These are phyloP conservation scores for Dioszegia crocea DNA, from an alignment of 768 basidiomycete species.

Conservation along the genomic window DNA sequence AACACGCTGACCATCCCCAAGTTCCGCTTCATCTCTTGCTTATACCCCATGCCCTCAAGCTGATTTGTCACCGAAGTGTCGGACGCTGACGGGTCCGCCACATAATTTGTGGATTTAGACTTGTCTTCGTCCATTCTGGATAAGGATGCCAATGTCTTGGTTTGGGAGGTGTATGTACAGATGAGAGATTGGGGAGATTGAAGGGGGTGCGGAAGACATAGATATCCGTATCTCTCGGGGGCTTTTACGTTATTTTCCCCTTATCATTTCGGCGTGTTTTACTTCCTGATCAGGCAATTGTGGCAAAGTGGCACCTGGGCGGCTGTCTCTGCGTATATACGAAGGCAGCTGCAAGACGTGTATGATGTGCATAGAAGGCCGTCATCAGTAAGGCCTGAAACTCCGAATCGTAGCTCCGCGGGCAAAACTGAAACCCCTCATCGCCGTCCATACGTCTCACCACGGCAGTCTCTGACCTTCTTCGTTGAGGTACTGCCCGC, in stretches of 20 bases:
- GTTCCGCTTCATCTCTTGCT: slow-evolving; percentile 38
- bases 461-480: slow-evolving; percentile 10
- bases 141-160: no score
- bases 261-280: no score
- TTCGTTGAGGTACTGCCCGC: slow-evolving; percentile 16
- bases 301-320: background rate
- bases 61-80: slow-evolving; percentile 8
- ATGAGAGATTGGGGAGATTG: background rate
- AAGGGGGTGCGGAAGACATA: background rate
- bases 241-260: no score
- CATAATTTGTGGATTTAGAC: background rate
- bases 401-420: no score
- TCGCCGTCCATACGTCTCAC: background rate
- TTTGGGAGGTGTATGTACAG: background rate
- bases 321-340: no score
- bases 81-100: background rate
- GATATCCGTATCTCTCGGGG: background rate
- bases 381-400: no score
- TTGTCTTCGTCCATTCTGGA: background rate
- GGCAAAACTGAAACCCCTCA: no score
- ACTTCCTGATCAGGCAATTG: background rate
- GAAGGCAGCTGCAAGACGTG: no score
- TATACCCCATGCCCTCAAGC: slow-evolving; percentile 43
- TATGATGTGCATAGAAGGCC: no score
- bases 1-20: slow-evolving; percentile 42